phyloP scores from a whole-genome alignment of 1,284 basidiomycete species.

The Tilletia setariae region DNA sequence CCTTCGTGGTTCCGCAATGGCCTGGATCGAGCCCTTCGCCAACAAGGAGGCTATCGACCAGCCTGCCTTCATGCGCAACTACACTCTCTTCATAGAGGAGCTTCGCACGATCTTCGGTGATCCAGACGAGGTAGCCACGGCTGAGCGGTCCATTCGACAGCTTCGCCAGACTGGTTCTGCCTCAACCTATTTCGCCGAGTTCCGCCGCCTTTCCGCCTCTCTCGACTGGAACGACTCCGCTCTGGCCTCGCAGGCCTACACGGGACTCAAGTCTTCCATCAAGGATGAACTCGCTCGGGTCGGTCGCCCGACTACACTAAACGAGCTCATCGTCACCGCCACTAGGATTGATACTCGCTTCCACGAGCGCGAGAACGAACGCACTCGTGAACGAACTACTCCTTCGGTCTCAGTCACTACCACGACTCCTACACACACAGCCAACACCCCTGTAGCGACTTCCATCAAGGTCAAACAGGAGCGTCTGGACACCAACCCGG shows the following conservation, averaged over 20 bases:
- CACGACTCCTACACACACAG: no score
- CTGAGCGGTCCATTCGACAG: neutral
- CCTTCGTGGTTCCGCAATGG: no score
- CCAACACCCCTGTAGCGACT: no score
- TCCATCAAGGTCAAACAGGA: no score
- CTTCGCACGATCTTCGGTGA: neutral
- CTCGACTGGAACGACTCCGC: constrained; percentile 7
- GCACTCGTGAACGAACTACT: neutral
- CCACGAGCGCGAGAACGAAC: neutral
- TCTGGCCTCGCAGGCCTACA: constrained; percentile 1
- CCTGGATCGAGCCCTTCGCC: no score
- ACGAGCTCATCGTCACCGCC: constrained; percentile 2
- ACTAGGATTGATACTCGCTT: neutral
- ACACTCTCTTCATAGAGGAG: neutral
- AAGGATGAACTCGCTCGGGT: constrained; percentile 6
- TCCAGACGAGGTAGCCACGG: no score
- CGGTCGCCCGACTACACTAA: no score
- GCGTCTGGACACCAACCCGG: neutral
- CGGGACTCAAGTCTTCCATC: neutral
- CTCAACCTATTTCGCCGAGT: neutral
- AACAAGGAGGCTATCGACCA: neutral
- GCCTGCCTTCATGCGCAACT: neutral
- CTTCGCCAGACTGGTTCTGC: neutral
- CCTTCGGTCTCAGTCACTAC: no score
- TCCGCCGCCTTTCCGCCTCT: no score